Evolutionary conservation across 306 rosid genomes (phyloP), one percentile per base, ranked within the genome.

Genomic region (Sophora flavescens): DNA sequence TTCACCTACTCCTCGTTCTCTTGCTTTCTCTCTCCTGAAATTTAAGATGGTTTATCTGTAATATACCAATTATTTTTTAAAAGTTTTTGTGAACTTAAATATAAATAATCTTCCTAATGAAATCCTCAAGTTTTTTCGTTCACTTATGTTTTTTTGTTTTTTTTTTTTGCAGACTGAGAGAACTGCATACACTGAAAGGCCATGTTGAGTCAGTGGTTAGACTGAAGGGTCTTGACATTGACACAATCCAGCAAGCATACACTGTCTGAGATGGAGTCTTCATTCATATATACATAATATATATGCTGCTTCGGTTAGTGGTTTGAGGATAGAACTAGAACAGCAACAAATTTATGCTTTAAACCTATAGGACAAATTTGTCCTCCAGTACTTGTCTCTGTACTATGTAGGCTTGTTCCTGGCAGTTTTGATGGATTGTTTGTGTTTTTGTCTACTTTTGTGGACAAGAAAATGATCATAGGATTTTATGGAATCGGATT

Each of bases 161-260:
- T 8, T 45, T 22, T 70, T 14, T 33, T 41, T 39, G 86, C 93
- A 89, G 98, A 59, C 80, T 93, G 60, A 85, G 94, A 80, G 98
- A 89, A 35, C 75, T 86, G 76, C 33, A 13, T 45, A 92, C 96
- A 30, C 84, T 92, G 45, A 92, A 90, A 79, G 98, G 94, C 13
- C 96, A 78, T 69, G 94, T 93, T 30, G 96, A 90, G 62, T 90
- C 97, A 5, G 94, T 89, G 70, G 94, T 90, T 81, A 87, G 88
- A 77, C 8, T 83, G 35, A 93, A 93, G 76, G 93, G 93, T 15
- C 90, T 92, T 18, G 89, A 90, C 75, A 86, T 92, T 32, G 80
- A 87, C 68, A 78, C 92, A 4, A 93, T 90, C 75, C 91, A 80
- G 69, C 93, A 90, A 82, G 57, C 92, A 56, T 88, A 90, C 90